Evolutionary conservation across 2,329 filamentous ascomycete species (phyloP), one percentile per base, ranked within the genome.

Genomic region (Stagonosporopsis chrysanthemi): DNA sequence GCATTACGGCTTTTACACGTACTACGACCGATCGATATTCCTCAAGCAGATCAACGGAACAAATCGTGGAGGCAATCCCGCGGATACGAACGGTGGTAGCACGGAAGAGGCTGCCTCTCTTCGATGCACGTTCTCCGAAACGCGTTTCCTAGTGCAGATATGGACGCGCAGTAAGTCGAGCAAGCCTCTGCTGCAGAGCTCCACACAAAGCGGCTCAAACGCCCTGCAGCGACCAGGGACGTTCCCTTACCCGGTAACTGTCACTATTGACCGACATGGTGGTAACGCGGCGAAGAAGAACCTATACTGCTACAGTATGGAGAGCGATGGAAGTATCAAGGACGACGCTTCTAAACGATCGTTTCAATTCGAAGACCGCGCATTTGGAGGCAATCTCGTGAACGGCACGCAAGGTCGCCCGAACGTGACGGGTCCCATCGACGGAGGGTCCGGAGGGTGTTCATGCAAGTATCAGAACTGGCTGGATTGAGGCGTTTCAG

Each of bases 1-100:
- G 75, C 92, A 97, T 77, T 97, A 96, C 75, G 92, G 91, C 2
- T 97, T 97, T 78, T 97, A 97, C 79, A 90, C 86, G 0, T 96
- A 97, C 80, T 98, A 90, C 76, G 88, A 92, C 77, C 91, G 92
- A 63, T 90, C 89, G 8, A 91, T 96, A 62, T 96, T 94, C 79
- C 82, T 96, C 60, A 86, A 88, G 65, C 87, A 86, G 15, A 78
- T 85, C 56, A 82, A 83, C 61, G 80, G 80, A 31, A 69, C 64
- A 23, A 74, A 73, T 33, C 71, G 69, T 9, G 77, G 78, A 36
- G 72, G 77, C 8, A 71, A 77, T 3, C 69, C 79, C 3, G 77
- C 77, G n/a, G 82, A 84, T 59, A 58, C 70, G 8, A 74, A 83
- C 44, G 85, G 85, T 26, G 84, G 84, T 1, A 77, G 79, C 2